Percentiles rank a stretch among this genome's conserved stretches.
Conservation (phyloP, 768 basidiomycete species). For the Panaeolus cyanescens region DNA sequence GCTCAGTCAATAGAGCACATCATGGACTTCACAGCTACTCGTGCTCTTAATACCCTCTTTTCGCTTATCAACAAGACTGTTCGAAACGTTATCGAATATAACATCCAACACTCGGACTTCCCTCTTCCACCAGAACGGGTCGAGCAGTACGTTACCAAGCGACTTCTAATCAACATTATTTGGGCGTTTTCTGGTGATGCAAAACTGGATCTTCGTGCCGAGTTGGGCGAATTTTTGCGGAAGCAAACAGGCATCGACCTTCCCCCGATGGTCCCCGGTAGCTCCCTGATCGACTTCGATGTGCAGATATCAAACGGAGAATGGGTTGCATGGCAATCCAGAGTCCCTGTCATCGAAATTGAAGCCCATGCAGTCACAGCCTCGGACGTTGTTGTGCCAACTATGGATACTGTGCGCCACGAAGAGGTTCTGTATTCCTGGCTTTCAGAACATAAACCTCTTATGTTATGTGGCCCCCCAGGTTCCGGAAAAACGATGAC, state of each 20-base stretch:
- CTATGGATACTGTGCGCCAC: constrained; percentile 97
- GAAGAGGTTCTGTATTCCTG: constrained; percentile 99
- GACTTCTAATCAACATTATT: constrained; percentile 87
- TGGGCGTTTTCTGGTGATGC: constrained; percentile 99
- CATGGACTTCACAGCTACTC: constrained; percentile 95
- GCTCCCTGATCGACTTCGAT: constrained; percentile 93
- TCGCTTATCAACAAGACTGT: constrained; percentile 96
- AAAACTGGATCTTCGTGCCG: constrained; percentile 85
- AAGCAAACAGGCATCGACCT: constrained; percentile 88
- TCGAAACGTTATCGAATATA: constrained; percentile 93
- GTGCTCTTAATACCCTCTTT: constrained; percentile 94
- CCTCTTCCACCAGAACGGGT: constrained; percentile 82
- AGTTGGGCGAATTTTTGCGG: constrained; percentile 86
- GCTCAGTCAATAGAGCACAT: constrained; percentile 93
- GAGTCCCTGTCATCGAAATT: constrained; percentile 94
- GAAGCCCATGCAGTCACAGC: constrained; percentile 96
- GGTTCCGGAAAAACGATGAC: constrained; percentile 99
- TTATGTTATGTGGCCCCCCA: constrained; percentile 98
- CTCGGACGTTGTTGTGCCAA: constrained; percentile 96
- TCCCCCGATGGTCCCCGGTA: constrained; percentile 72
- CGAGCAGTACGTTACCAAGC: constrained; percentile 89
- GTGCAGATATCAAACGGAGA: constrained; percentile 84
- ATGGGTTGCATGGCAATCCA: constrained; percentile 90
- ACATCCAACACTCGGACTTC: constrained; percentile 93
- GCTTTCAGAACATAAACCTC: constrained; percentile 97